phyloP scores from a whole-genome alignment of 73 alveolate species.

The Symbiodinium pilosum region DNA sequence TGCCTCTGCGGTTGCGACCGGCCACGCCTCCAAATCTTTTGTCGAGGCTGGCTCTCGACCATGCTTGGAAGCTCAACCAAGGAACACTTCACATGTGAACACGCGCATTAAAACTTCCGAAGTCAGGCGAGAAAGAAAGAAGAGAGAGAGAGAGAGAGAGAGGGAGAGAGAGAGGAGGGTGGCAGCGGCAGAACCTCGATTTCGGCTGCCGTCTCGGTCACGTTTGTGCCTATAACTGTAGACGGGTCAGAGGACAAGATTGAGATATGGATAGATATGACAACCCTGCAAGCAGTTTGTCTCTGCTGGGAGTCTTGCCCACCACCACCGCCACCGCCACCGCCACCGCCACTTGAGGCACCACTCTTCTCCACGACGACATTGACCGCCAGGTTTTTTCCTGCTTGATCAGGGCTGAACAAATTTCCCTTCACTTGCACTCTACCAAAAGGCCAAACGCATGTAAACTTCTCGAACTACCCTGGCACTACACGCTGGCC shows the following conservation, averaged over 20 bases:
- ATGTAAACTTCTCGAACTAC: too few relatives aligned
- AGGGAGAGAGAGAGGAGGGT: too few relatives aligned
- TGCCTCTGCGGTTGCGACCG: not conserved
- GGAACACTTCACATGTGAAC: not conserved
- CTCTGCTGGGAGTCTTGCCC: too few relatives aligned
- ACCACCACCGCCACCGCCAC: not conserved
- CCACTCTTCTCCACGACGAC: slow-evolving; percentile 69
- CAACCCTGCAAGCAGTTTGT: too few relatives aligned
- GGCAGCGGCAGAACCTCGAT: slow-evolving; percentile 40
- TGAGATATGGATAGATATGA: not conserved
- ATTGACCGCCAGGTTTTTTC: slow-evolving; percentile 71
- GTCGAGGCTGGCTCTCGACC: not conserved
- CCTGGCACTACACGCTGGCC: too few relatives aligned
- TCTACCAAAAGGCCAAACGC: not conserved
- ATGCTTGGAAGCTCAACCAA: not conserved
- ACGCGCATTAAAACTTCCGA: too few relatives aligned
- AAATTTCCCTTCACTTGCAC: not conserved
- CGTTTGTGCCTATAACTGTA: slow-evolving; percentile 22
- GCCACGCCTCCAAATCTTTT: not conserved
- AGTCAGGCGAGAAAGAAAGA: too few relatives aligned
- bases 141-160: too few relatives aligned
- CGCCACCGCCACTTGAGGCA: slow-evolving; percentile 11
- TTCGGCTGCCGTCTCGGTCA: slow-evolving; percentile 71
- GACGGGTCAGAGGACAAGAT: not conserved
- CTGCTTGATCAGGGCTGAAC: too few relatives aligned